Base-by-base conservation (phyloP, 2,329 filamentous ascomycete genomes). In the Aspergillus arachidicola region DNA sequence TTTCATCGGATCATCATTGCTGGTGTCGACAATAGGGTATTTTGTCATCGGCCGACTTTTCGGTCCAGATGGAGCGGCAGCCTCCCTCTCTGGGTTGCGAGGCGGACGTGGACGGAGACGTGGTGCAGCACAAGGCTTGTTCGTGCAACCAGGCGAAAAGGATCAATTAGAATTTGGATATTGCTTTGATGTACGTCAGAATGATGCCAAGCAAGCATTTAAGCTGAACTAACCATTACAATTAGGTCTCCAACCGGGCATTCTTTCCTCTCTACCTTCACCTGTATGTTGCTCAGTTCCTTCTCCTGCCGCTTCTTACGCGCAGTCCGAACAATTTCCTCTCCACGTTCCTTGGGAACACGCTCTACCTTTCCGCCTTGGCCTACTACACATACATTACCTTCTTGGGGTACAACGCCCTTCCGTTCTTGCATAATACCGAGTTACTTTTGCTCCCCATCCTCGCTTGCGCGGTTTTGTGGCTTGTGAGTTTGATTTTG, bases 101-200 rank as follows among this genome's bases (percentile, higher is more conserved):
- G 77, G 72, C 64, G 78, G 64, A 56, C 75, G 83, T 6, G 81
- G 83, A 36, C 78, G 84, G 62, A 79, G 85, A 71, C 75, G 85
- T 64, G 75, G 79, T 60, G 75, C 77, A 21, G 79, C 81, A 56
- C 80, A 85, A 71, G 87, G 88, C 2, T 75, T 90, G 7, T 89
- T 90, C 70, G 80, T 83, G 6, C 84, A 86, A 59, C 82, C 84
- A 0, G 80, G 79, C 11, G 79, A 81, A 65, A 84, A 83, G 34
- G 87, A 89, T 60, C 85, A 85, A 64, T 75, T 91, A 65, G 88
- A 90, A 72, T 91, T 90, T 77, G 88, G 88, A 59, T 91, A 91
- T 73, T 90, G 88, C 75, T 90, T 90, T 77, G 88, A 91, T 78
- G 88, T 87, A 69, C 32, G 32, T 54, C 30, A 36, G 19, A n/a